Evolutionary conservation across 495 filamentous ascomycete genomes (phyloP).

Genomic region (Neurospora sp.): DNA sequence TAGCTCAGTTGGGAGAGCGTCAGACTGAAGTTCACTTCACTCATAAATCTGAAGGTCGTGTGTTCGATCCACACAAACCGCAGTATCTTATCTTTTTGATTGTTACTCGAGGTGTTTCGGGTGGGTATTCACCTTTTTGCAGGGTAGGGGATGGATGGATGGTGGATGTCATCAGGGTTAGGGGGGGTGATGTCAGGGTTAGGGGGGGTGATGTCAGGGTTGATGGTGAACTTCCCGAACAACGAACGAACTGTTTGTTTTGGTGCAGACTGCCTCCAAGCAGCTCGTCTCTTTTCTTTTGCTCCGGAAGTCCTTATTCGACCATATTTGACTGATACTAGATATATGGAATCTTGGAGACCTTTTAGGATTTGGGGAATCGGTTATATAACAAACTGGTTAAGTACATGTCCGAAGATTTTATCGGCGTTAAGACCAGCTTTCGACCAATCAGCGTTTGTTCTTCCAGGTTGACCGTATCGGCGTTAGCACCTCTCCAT

Average conservation of each 20-base stretch:
- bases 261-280: neutral
- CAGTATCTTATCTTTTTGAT: neutral
- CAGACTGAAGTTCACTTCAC: neutral
- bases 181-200: neutral
- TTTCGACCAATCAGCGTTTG: neutral
- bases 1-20: neutral
- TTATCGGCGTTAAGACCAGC: neutral
- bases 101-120: neutral
- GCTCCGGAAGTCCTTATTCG: no score
- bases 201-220: neutral
- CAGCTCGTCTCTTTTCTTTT: conserved; percentile 4
- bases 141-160: neutral
- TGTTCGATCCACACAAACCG: neutral
- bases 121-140: neutral
- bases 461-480: neutral
- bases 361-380: no score
- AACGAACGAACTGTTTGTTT: neutral
- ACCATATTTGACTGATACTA: no score
- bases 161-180: neutral
- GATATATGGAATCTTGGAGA: no score
- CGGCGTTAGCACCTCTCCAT: neutral
- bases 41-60: neutral
- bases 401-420: neutral
- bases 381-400: neutral
- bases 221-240: neutral